Evolutionary conservation across 148 eudicot species (phyloP), one percentile per base, ranked within the genome.

Genomic region (Talinum fruticosum): DNA sequence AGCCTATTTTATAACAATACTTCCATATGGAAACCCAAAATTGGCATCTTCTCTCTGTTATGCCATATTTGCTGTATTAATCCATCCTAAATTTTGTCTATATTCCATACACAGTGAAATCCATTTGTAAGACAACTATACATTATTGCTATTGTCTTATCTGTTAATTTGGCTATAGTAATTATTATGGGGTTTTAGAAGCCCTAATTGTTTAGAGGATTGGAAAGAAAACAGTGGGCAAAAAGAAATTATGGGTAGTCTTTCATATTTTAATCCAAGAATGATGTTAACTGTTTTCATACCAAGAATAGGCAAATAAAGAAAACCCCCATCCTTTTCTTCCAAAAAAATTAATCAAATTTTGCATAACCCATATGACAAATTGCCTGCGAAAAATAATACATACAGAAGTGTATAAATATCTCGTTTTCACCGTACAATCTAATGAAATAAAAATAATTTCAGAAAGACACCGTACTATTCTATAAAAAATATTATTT

Each of bases 51-150:
- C 36, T 72, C 24, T 72, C 61, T 37, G 59, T 79, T 24, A 45
- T 72, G 57, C 29, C 37, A 49, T 35, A 14, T 45, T 29, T 65
- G 53, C 67, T 77, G 47, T 49, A 57, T 76, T 81, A 71, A 67
- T 83, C 66, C 80, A 69, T 77, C 79, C 81, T 72, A 77, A 64
- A 82, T 28, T 66, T 77, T 83, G 81, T 81, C 85, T 10, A 71
- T 79, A 79, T 83, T 80, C 75, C 30, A 72, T 76, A 72, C 77
- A 72, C 73, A 77, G 83, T 80, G 77, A 80, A 79, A 69, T 86
- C 54, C 72, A 75, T 65, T 67, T 73, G 71, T 62, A 62, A 62
- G 66, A 62, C 66, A 62, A 62, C 66, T 62, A 28, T 62, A 62
- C 32, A 28, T 28, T 62, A 62, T 62, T 62, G 66, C 66, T 15